Percentiles rank a stretch among this genome's conserved stretches.
Conservation (phyloP, 176 grass and related monocot species). For the Pharus latifolius region DNA sequence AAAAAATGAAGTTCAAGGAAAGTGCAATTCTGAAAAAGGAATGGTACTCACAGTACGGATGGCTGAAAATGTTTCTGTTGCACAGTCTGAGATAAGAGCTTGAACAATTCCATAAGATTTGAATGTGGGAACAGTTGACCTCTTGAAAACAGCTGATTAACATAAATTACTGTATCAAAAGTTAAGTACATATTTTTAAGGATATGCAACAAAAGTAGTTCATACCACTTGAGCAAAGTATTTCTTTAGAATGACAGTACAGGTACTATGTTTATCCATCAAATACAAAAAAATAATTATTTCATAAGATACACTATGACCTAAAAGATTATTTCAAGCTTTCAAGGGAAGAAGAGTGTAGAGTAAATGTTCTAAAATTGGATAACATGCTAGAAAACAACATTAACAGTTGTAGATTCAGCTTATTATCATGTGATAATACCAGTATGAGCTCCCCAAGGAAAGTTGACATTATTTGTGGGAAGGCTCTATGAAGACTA, state of each 20-base stretch:
- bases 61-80: constrained; percentile 87
- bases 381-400: background rate
- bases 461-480: background rate
- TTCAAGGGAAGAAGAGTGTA: too few relatives aligned
- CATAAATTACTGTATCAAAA: constrained; percentile 14
- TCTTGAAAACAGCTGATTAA: constrained; percentile 90
- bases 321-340: too few relatives aligned
- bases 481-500: background rate
- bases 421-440: background rate
- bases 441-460: background rate
- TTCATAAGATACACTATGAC: background rate
- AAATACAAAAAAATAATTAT: background rate
- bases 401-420: background rate
- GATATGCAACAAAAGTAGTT: background rate
- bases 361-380: background rate
- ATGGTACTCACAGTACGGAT: constrained; percentile 77
- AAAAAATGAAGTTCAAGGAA: background rate
- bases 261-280: background rate
- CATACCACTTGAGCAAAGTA: background rate
- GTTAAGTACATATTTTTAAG: background rate
- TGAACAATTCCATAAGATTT: constrained; percentile 79
- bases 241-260: background rate
- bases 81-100: constrained; percentile 89
- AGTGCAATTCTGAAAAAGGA: background rate
- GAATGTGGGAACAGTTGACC: constrained; percentile 86